Evolutionary conservation across 345 rosid genomes (phyloP).

Genomic region (Populus ilicifolia): DNA sequence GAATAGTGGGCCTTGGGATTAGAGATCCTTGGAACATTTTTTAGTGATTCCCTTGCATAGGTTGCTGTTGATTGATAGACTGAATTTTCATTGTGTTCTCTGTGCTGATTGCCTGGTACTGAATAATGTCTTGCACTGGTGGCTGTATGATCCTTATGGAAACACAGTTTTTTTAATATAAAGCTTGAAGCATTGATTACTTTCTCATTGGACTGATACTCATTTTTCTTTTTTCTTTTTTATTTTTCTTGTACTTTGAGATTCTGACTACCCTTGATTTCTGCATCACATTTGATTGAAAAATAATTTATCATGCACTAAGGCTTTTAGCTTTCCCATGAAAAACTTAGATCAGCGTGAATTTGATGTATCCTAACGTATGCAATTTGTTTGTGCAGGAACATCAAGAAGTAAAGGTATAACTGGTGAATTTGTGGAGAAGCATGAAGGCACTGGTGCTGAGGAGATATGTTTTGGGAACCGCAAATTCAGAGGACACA

Average conservation of each 20-base stretch:
- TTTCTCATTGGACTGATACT: background rate
- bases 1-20: background rate
- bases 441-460: slow-evolving; percentile 29
- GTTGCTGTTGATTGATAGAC: background rate
- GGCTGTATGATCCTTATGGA: background rate
- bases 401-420: slow-evolving; percentile 38
- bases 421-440: slow-evolving; percentile 26
- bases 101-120: background rate
- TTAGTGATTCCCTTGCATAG: background rate
- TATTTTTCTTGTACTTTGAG: background rate
- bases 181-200: background rate
- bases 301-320: background rate
- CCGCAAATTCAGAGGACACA: slow-evolving; percentile 42
- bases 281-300: background rate
- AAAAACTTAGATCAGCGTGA: background rate
- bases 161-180: background rate
- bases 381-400: slow-evolving; percentile 38
- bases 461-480: slow-evolving; percentile 40
- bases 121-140: background rate
- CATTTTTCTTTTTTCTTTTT: background rate
- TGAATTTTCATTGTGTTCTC: background rate
- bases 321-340: background rate
- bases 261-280: background rate
- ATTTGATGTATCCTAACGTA: background rate
- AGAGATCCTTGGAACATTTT: background rate